Evolutionary conservation across 2,329 filamentous ascomycete species (phyloP), one percentile per base, ranked within the genome.

Genomic region (Sclerotinia borealis): DNA sequence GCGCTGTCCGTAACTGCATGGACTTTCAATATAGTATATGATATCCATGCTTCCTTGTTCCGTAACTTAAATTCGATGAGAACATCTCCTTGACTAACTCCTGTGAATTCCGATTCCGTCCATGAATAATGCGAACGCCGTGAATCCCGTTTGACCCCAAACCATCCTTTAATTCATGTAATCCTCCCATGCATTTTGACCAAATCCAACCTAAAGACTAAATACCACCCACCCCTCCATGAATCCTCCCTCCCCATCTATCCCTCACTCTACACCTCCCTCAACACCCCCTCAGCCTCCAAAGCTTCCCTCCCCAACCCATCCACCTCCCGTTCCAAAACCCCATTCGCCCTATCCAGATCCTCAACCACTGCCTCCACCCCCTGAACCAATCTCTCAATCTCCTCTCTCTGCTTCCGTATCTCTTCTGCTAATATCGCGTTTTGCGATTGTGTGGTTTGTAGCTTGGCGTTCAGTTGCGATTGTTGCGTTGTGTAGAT

Each of bases 391-490:
- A 88, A 75, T 25, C 72, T 74, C 61, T 80, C 80, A 41, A 85
- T 81, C 75, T 87, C 84, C 1, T 74, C 75, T 65, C 83, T 79
- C 77, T 88, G 85, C 47, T 72, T 74, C 58, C 76, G 74, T 15
- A 88, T 77, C 61, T 80, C 79, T 49, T 79, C 78, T 64, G 79
- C 81, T 22, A 87, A 75, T 7, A 75, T 76, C 17, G 81, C 80
- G 71, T 88, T 88, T 69, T 82, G 79, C 19, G 79, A 77, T 72
- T 86, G 83, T 49, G 78, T 79, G 27, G 82, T 84, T 70, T 83
- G 81, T 39, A 88, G 76, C 52, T 77, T 78, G 10, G 83, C 83
- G 71, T 84, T 84, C 65, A 88, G 80, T 68, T 81, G 80, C 2
- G 79, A 80, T 61, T 81, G 81, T 71, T 86, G 83, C 19, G 79